A percentile compares a stretch with the other conserved stretches of the same genome.
Conservation (phyloP, 805 yeast species). For the Helenozyma baotianmanensis region DNA sequence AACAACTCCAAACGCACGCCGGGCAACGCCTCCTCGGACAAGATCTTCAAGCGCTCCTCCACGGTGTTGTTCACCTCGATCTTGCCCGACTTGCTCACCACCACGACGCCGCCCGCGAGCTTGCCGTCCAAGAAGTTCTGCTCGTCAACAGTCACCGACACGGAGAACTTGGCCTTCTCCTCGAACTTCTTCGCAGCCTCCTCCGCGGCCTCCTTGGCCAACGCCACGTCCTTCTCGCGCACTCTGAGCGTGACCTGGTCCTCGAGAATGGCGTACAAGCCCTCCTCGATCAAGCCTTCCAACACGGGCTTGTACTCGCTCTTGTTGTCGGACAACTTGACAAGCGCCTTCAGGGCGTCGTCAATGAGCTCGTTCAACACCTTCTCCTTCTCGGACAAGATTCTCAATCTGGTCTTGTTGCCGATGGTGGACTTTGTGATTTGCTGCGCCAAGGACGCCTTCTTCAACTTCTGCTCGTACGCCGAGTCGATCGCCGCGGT, state of each 20-base stretch:
- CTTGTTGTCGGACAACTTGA: constrained; percentile 50
- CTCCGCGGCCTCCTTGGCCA: constrained; percentile 57
- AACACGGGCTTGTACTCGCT: constrained; percentile 64
- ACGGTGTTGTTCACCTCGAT: constrained; percentile 89
- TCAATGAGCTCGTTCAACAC: constrained; percentile 71
- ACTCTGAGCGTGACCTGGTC: constrained; percentile 58
- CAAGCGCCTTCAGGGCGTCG: constrained; percentile 60
- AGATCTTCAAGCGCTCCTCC: constrained; percentile 84
- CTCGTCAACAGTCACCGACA: constrained; percentile 55
- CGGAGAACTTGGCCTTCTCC: constrained; percentile 53
- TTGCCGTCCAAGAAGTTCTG: constrained; percentile 54
- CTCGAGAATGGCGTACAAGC: constrained; percentile 68
- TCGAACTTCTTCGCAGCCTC: constrained; percentile 63
- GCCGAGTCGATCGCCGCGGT: constrained; percentile 79
- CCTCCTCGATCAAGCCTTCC: constrained; percentile 76
- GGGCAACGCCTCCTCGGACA: constrained; percentile 84
- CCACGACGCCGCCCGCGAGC: constrained; percentile 80
- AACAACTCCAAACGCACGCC: constrained; percentile 87
- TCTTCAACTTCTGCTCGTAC: constrained; percentile 80
- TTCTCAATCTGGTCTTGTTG: constrained; percentile 90
- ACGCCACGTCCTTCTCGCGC: constrained; percentile 57
- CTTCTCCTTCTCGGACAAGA: constrained; percentile 76
- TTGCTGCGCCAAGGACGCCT: constrained; percentile 89
- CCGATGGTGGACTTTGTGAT: constrained; percentile 92
- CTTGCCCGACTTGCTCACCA: constrained; percentile 68